Evolutionary conservation across 306 rosid genomes (phyloP), one percentile per base, ranked within the genome.

Genomic region (Albizia julibrissin): DNA sequence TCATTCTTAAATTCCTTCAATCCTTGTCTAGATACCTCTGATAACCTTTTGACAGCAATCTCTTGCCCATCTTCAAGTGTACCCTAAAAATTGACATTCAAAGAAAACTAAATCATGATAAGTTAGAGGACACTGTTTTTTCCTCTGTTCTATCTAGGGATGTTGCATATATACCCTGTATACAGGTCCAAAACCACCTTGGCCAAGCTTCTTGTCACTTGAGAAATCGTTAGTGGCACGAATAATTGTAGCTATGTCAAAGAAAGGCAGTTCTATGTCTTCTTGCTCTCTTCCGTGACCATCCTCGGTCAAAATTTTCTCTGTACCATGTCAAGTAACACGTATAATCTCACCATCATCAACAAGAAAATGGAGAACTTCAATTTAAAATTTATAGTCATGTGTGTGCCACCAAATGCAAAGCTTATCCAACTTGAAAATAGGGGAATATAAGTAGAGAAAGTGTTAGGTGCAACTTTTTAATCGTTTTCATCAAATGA

Each of bases 121-220:
- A 34, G 26, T 4, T 8, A 26, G 56, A 10, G 21, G 31, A 11
- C 46, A 29, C 15, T 26, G 2, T 8, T 72, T 43, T 43, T 29
- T 71, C 31, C 14, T 40, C 11, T 31, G 29, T 14, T 75, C 50
- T 42, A 14, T 52, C 1, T 11, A 58, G 33, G 34, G 2, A 47
- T 4, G 26, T 74, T 29, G 40, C n/a, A 67, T 13, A 24, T 31
- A 46, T 58, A 82, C 87, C 88, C 10, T 72, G 47, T 87, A 87
- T 59, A 87, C 90, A 31, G 87, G 77, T 50, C 90, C 88, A 83
- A 85, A 87, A 15, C 90, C 90, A 75, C 87, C 88, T 83, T 80
- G 69, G 8, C 91, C 91, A 13, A 88, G 84, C 59, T 61, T 86
- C 43, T 81, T 83, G 31, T 81, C 70, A 26, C 75, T 31, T 19